Base-by-base conservation (phyloP, 2,329 filamentous ascomycete genomes). In the Colletotrichum horii region DNA sequence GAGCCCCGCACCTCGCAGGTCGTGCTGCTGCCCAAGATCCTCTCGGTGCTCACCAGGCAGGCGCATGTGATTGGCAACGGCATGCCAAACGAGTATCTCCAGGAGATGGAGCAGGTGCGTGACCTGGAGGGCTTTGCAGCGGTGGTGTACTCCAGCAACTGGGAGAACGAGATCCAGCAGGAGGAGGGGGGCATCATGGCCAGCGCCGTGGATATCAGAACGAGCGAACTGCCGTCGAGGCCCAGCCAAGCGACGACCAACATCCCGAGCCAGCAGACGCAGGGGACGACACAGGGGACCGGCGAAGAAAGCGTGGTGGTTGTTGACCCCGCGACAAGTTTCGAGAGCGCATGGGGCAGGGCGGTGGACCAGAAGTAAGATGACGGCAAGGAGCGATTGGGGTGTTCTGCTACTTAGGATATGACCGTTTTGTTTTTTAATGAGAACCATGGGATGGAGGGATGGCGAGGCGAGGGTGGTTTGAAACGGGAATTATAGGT, bases 11-110 rank as follows among this genome's bases (percentile, higher is more conserved):
- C 86, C 66, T 87, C 93, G 52, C 96, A 96, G 85, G 84, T 86
- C 19, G 87, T 92, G n/a, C 84, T 91, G 38, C 90, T 99, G 55
- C 97, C 97, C 62, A 97, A 95, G 84, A 93, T 97, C 69, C 88
- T 99, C 43, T 97, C 96, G 4, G 94, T 98, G 8, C 91, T 98
- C 80, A 97, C 96, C 52, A 92, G 95, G 79, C 96, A 99, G 86
- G 96, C 96, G 7, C 96, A 98, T 83, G 90, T 89, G 70, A 98
- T 99, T 79, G 96, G 96, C 68, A 93, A 94, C 80, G 95, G 95
- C 79, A 90, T 91, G 85, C 92, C 90, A 73, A 95, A 91, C 83
- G 93, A 90, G 86, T 94, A 94, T 82, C 88, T 94, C 36, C 90
- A 92, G 79, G 91, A 93, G 52, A 95, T 97, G 89, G 95, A 97